These are phyloP conservation scores for Backusella sp. DNA, from an alignment of 192 early-diverging fungal genomes.

Conservation along the genomic window DNA sequence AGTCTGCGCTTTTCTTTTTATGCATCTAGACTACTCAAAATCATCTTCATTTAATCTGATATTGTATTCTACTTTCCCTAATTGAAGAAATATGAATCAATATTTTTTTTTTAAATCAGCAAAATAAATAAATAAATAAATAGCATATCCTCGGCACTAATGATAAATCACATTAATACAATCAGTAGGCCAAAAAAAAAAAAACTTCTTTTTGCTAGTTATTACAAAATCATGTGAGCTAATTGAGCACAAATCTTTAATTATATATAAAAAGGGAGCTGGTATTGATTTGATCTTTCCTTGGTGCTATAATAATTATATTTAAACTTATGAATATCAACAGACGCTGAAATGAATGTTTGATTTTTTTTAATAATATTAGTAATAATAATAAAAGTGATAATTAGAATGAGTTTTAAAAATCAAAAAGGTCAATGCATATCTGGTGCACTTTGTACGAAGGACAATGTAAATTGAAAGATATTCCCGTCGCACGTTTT, in stretches of 20 bases:
- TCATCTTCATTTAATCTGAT: neutral
- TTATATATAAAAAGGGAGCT: neutral
- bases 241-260: neutral
- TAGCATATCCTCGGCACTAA: neutral
- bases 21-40: neutral
- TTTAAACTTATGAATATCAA: too few relatives aligned
- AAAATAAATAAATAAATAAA: neutral
- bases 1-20: neutral
- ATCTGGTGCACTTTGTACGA: neutral
- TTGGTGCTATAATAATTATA: neutral
- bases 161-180: neutral
- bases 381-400: neutral
- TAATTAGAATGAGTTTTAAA: neutral
- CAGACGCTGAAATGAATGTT: neutral
- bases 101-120: neutral
- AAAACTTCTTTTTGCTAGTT: neutral
- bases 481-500: neutral
- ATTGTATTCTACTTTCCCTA: neutral
- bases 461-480: neutral
- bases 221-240: neutral
- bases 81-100: neutral
- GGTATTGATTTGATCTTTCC: neutral
- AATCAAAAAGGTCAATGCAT: slow-evolving; percentile 3
- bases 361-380: neutral
- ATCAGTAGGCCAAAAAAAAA: neutral